Evolutionary conservation across 2,329 filamentous ascomycete genomes (phyloP), one percentile per base, ranked within the genome.

Genomic region (Reticulascus tulasneorum): DNA sequence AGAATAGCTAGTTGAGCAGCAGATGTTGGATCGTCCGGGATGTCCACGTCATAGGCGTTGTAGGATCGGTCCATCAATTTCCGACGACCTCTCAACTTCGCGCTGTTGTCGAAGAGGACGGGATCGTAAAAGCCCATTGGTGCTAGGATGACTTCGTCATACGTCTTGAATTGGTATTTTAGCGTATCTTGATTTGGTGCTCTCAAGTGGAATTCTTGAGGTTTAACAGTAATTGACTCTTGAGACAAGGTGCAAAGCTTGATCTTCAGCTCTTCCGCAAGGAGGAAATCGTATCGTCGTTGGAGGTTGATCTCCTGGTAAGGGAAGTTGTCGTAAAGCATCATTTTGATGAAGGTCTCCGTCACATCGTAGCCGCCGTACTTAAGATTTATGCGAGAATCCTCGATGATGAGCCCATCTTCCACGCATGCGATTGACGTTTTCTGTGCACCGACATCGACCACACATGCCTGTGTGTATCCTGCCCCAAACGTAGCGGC

Each of bases 401-500:
- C 91, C 46, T 97, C 93, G 18, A 95, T 77, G 54, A 87, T 89
- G 63, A 98, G 84, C 3, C 93, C 93, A 59, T 98, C 93, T 52
- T 98, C 93, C 9, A 98, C 90, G 49, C 93, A 98, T 44, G 90
- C 91, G 21, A 98, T 85, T 0, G 93, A 94, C 2, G 93, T 97
- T 72, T 98, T 98, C 57, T 97, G 89, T 1, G 93, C 91, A 10
- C 93, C 93, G 38, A 98, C 84, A 56, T 98, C 93, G 9, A 98
- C 89, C 37, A 98, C 89, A 51, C 93, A 98, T 15, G 88, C 86
- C 44, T 86, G 88, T 1, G 90, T 94, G 54, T 94, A 96, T 7
- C 93, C 93, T 5, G 91, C 93, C 10, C 93, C 93, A 57, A 95
- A 98, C 0, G 89, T 93, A 4, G 90, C 91, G 1, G 91, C 90